Base-by-base conservation (phyloP, 306 rosid species). In the Elaeagnus macrophylla region DNA sequence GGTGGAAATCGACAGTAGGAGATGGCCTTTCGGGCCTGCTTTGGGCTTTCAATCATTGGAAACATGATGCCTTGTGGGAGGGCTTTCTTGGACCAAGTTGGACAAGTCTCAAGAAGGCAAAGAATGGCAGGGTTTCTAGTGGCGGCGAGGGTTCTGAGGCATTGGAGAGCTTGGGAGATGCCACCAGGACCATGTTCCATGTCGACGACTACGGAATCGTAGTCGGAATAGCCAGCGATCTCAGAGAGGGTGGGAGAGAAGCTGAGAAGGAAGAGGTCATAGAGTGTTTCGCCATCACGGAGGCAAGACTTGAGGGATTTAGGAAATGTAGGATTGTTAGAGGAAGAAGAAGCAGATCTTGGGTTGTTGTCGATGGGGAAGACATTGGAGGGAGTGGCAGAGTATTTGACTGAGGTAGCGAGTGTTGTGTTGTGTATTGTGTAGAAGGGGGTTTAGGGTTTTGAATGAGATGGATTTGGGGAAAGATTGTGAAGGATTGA, bases 151-250 rank as follows among this genome's bases (percentile, higher is more conserved):
- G 95, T 88, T 47, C 68, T 81, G 17, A 81, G 72, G 59, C 94
- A 82, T 9, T 80, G 68, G 40, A 90, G 81, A 1, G 97, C 72
- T 5, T 81, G 76, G 60, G 80, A 12, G 64, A 77, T 65, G 9
- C 83, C 83, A 40, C 90, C 96, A 46, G 75, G 75, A 38, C 90
- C 96, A 56, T 88, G 96, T 49, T 88, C 96, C 90, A 88, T 84
- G 77, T 88, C 96, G 54, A 88, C 46, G 1, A 87, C 85, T 10
- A 81, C 83, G 40, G 79, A 87, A 55, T 87, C 94, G 58, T 81
- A 88, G 67, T 91, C 91, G 51, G 95, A 51, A 44, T 79, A 81
- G 20, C 78, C 88, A 0, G 86, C 85, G 70, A 84, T 88, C 79
- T 84, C 91, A 16, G 91, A 83, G 7, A 90, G 65, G 14, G 97